These are phyloP conservation scores for Amanita polypyramis DNA, from an alignment of 768 basidiomycete species.

Conservation along the genomic window DNA sequence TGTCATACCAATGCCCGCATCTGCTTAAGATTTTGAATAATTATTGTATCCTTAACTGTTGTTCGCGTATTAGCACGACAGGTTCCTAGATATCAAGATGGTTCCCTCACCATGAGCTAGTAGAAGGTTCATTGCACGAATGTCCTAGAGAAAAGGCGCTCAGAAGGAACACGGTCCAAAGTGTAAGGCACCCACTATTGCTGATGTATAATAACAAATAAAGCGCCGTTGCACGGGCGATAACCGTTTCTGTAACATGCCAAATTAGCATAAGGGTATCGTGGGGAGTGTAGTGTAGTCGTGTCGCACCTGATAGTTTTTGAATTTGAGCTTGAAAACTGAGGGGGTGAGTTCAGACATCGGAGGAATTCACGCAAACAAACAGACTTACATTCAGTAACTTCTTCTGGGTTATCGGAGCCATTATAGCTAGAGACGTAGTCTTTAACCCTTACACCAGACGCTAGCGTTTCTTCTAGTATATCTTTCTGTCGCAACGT, in stretches of 20 bases:
- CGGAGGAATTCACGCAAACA: too few species aligned
- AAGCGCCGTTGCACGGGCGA: conserved; percentile 51
- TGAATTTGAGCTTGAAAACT: conserved; percentile 69
- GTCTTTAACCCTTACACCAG: conserved; percentile 43
- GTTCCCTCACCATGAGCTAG: not conserved
- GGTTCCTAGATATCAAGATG: not conserved
- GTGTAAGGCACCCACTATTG: conserved; percentile 37
- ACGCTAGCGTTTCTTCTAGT: conserved; percentile 39
- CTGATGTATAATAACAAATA: conserved; percentile 62
- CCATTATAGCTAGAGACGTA: conserved; percentile 57
- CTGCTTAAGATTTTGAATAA: not conserved
- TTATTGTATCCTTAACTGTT: not conserved
- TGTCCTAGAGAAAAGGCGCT: not conserved
- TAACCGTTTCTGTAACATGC: conserved; percentile 30
- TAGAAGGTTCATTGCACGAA: not conserved
- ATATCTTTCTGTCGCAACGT: conserved; percentile 33
- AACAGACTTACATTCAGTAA: conserved; percentile 46
- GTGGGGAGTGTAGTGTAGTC: not conserved
- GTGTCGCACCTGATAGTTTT: conserved; percentile 43
- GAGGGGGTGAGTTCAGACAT: not conserved
- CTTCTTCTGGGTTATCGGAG: conserved; percentile 47
- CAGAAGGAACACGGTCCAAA: not conserved
- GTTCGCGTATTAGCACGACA: not conserved
- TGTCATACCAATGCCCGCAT: not conserved
- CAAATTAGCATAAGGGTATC: not conserved